These are phyloP conservation scores for Colletotrichum shisoi DNA, from an alignment of 2,329 filamentous ascomycete genomes.

Conservation along the genomic window DNA sequence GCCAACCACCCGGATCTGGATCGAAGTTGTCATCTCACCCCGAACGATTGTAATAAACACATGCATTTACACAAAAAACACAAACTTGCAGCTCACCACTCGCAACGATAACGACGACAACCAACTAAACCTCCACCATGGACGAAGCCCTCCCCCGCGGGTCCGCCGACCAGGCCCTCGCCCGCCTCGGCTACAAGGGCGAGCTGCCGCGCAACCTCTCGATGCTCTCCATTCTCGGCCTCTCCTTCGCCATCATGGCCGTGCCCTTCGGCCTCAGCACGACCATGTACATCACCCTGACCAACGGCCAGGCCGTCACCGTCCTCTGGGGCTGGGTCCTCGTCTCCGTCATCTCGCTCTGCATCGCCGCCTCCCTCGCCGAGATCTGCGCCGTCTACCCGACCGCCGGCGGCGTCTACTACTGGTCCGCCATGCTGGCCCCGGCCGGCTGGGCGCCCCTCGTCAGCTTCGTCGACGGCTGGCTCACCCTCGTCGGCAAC, in stretches of 20 bases:
- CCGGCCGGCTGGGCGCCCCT: slow-evolving; percentile 71
- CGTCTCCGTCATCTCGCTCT: slow-evolving; percentile 68
- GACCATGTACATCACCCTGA: slow-evolving; percentile 72
- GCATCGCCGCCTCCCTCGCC: slow-evolving; percentile 71
- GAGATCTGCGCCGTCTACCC: slow-evolving; percentile 75
- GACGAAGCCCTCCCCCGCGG: slow-evolving; percentile 23
- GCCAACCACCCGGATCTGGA: too few species aligned
- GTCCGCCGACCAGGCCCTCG: slow-evolving; percentile 47
- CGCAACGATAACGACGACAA: background rate
- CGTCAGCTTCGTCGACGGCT: slow-evolving; percentile 74
- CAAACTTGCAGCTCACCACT: too few species aligned
- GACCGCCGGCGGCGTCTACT: slow-evolving; percentile 74
- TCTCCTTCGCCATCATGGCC: slow-evolving; percentile 78
- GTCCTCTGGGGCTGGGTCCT: slow-evolving; percentile 75
- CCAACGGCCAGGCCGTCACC: slow-evolving; percentile 73
- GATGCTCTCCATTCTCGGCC: slow-evolving; percentile 67
- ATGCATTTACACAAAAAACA: too few species aligned
- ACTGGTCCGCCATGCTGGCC: slow-evolving; percentile 73
- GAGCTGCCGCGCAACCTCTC: slow-evolving; percentile 61
- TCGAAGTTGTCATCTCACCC: too few species aligned
- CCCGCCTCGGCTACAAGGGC: slow-evolving; percentile 58
- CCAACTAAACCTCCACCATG: slow-evolving; percentile 9
- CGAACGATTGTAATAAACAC: too few species aligned
- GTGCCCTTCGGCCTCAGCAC: slow-evolving; percentile 73
- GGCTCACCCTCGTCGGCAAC: slow-evolving; percentile 76